phyloP scores from a whole-genome alignment of 1,139 yeast genomes.

The Taphrina wiesneri region DNA sequence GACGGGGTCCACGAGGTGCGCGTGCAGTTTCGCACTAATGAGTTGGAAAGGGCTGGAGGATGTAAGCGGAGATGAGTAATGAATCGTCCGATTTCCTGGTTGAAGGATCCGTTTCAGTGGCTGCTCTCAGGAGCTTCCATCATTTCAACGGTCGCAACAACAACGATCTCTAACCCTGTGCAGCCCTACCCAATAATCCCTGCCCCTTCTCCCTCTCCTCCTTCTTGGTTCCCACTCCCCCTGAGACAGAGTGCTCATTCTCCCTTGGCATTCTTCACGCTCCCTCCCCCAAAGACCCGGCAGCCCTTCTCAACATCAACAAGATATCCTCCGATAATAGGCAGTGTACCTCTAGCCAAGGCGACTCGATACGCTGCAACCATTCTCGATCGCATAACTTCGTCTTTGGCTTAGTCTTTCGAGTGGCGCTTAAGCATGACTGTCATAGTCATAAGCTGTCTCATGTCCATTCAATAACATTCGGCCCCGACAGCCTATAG shows the following conservation, averaged over 20 bases:
- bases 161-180: background rate
- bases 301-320: background rate
- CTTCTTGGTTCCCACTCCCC: background rate
- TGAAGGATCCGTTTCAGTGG: background rate
- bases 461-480: constrained; percentile 11
- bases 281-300: background rate
- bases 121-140: background rate
- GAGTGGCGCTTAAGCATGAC: background rate
- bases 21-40: too few species aligned
- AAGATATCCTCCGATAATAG: too few species aligned
- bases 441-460: background rate
- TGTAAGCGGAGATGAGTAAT: too few species aligned
- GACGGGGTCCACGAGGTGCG: too few species aligned
- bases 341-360: too few species aligned
- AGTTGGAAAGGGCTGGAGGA: too few species aligned
- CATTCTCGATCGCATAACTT: too few species aligned
- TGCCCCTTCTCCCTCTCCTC: background rate
- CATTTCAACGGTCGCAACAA: background rate
- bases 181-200: background rate
- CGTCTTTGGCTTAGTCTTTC: background rate
- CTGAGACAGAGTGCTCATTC: background rate
- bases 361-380: too few species aligned
- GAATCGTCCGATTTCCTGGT: too few species aligned
- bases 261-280: background rate
- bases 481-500: constrained; percentile 9